Base-by-base conservation (phyloP, 1,139 yeast species). In the Zygoascus meyerae region DNA sequence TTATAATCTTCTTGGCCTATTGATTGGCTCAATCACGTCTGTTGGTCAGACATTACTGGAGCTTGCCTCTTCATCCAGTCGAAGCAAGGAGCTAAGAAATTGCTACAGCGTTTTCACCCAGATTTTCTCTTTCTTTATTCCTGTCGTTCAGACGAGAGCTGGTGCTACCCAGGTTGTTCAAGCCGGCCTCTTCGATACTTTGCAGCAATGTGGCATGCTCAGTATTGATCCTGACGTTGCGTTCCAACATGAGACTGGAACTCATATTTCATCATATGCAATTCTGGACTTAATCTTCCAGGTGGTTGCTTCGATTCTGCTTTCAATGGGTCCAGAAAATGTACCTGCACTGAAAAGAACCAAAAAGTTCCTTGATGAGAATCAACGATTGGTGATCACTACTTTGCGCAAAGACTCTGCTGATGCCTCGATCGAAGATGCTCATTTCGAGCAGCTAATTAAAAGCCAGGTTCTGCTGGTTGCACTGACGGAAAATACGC, bases 151-250 rank as follows among this genome's bases (percentile, higher is more conserved):
- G 59, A 78, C 85, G 0, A 77, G 86, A 53, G 61, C 64, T 6
- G 97, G 98, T 1, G 87, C 97, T 0, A 77, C 79, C 48, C 83
- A 82, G 49, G 68, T 90, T 49, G 68, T 87, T 28, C 90, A 86
- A 59, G 35, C 45, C 3, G 40, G 40, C 6, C 14, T 42, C 11
- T 42, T 42, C 14, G 45, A 42, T 11, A 21, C 36, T 1, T 11
- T 42, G 10, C 30, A 26, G 3, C 44, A 32, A 15, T 77, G 84
- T 60, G 95, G 85, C 46, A 47, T 70, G 17, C 83, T 87, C 62
- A 73, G 79, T 29, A 28, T 35, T 16, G 40, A 35, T 35, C 39
- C 39, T 2, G 43, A 32, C 11, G 43, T 32, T 6, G 36, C 34
- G 12, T 34, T 45, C 16, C 37, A 33, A n/a, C 31, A 37, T 11